These are phyloP conservation scores for Suillus bovinus DNA, from an alignment of 768 basidiomycete genomes.

Conservation along the genomic window DNA sequence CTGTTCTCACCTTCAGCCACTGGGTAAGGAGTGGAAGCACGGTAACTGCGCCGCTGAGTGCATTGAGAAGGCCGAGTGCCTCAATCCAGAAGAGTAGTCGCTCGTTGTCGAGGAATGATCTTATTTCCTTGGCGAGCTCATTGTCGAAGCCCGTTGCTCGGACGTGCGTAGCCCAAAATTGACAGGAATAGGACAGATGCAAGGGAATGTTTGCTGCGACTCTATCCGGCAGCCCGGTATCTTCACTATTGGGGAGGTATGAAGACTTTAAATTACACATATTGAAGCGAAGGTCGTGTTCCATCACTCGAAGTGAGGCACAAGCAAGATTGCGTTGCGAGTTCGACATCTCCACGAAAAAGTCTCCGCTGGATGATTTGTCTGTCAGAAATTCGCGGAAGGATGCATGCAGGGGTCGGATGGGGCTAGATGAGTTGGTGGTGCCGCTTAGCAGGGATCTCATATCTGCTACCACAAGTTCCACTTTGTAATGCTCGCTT, in stretches of 20 bases:
- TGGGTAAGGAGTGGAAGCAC: not conserved
- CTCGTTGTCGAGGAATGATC: slow-evolving; percentile 6
- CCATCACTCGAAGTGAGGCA: slow-evolving; percentile 29
- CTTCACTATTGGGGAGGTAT: slow-evolving; percentile 28
- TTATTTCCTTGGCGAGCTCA: not conserved
- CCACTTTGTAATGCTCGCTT: not conserved
- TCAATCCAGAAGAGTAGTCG: slow-evolving; percentile 13
- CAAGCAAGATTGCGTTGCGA: slow-evolving; percentile 2
- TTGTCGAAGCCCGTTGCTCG: not conserved
- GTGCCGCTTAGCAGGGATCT: slow-evolving; percentile 11
- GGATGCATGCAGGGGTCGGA: slow-evolving; percentile 27
- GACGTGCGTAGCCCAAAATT: slow-evolving; percentile 16
- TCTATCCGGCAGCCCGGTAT: slow-evolving; percentile 6
- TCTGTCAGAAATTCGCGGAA: slow-evolving; percentile 28
- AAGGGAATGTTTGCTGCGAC: slow-evolving; percentile 3
- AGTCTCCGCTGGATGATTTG: slow-evolving; percentile 13
- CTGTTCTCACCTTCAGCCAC: not conserved
- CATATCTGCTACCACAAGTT: not conserved
- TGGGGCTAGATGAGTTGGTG: not conserved
- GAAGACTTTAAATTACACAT: slow-evolving; percentile 36
- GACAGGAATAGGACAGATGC: slow-evolving; percentile 15
- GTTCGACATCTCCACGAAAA: slow-evolving; percentile 11
- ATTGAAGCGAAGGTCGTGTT: slow-evolving; percentile 33
- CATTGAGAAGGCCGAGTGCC: slow-evolving; percentile 2
- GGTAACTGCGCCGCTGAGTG: not conserved